phyloP scores from a whole-genome alignment of 2,329 filamentous ascomycete genomes.

The Fusarium sp. region DNA sequence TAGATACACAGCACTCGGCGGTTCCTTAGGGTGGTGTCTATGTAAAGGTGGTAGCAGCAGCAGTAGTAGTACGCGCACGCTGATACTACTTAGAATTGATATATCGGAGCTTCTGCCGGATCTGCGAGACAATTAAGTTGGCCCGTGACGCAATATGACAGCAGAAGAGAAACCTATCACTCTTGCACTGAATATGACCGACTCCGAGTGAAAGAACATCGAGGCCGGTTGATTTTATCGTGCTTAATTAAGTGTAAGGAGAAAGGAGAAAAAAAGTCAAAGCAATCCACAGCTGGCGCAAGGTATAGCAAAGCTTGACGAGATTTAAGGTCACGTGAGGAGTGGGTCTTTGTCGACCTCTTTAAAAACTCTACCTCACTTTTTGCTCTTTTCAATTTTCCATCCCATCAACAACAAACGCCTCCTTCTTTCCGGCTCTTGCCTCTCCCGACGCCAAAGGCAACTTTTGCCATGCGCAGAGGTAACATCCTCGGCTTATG shows the following conservation, averaged over 20 bases:
- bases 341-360: conserved; percentile 18
- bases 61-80: not conserved
- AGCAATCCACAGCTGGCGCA: not conserved
- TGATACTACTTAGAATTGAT: not conserved
- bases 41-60: not conserved
- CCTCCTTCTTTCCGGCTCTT: conserved; percentile 14
- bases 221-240: conserved; percentile 72
- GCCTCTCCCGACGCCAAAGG: conserved; percentile 6
- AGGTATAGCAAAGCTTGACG: conserved; percentile 1
- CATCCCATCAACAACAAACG: conserved; percentile 16
- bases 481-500: conserved; percentile 10
- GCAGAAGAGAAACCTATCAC: conserved; percentile 52
- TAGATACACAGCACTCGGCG: conserved; percentile 7
- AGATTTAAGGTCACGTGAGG: conserved; percentile 48
- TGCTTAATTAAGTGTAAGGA: conserved; percentile 63
- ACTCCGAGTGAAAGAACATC: conserved; percentile 62
- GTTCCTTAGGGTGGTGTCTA: not conserved
- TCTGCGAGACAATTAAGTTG: conserved; percentile 44
- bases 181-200: conserved; percentile 75
- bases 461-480: conserved; percentile 29
- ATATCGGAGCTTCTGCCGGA: conserved; percentile 52
- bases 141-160: conserved; percentile 40
- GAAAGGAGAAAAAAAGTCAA: conserved; percentile 45
- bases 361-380: conserved; percentile 35
- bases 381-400: conserved; percentile 3